phyloP scores from a whole-genome alignment of 2,329 filamentous ascomycete genomes.

The Penicillium freii region DNA sequence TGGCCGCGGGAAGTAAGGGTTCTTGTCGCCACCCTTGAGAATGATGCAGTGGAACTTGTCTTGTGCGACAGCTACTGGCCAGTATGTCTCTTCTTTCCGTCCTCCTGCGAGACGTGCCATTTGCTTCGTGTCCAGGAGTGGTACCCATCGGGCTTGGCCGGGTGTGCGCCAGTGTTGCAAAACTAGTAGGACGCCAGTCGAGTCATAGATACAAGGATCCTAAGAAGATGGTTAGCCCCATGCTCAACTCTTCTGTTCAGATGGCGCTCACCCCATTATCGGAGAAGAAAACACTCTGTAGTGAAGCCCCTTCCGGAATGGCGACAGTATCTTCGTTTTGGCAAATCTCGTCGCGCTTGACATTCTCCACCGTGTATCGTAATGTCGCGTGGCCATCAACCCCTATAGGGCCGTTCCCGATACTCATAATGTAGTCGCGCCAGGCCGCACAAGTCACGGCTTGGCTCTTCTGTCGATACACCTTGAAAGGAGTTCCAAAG shows the following conservation, averaged over 20 bases:
- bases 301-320: conserved; percentile 67
- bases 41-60: conserved; percentile 98
- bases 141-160: conserved; percentile 85
- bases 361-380: conserved; percentile 88
- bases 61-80: conserved; percentile 89
- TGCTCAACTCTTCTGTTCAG: not conserved
- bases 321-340: conserved; percentile 93
- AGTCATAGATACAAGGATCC: conserved; percentile 96
- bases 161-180: conserved; percentile 86
- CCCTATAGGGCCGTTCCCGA: conserved; percentile 85
- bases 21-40: conserved; percentile 88
- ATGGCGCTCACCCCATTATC: conserved; percentile 69
- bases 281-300: conserved; percentile 88
- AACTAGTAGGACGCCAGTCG: conserved; percentile 80
- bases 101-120: conserved; percentile 79
- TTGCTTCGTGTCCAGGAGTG: conserved; percentile 82
- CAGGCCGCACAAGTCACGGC: conserved; percentile 92
- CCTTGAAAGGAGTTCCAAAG: conserved; percentile 82
- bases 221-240: conserved; percentile 35
- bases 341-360: conserved; percentile 89
- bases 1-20: conserved; percentile 88
- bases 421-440: conserved; percentile 92
- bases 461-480: conserved; percentile 91
- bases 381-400: conserved; percentile 72
- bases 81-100: conserved; percentile 85